phyloP scores from a whole-genome alignment of 768 basidiomycete species.

The Boletus edulis region DNA sequence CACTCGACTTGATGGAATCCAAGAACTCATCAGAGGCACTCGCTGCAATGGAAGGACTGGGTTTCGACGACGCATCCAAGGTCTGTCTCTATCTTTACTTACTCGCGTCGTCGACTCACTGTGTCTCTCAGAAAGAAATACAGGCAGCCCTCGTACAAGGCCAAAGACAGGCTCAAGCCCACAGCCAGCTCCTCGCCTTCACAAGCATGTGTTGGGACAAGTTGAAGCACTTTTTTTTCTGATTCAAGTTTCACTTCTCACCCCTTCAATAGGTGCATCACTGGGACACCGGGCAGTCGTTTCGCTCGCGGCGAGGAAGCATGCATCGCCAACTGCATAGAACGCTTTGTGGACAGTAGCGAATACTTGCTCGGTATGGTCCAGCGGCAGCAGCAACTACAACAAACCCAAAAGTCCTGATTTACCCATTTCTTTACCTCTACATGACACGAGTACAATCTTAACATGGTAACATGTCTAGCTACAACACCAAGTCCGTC shows the following conservation, averaged over 20 bases:
- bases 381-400: conserved; percentile 48
- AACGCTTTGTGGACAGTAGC: conserved; percentile 86
- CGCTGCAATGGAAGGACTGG: conserved; percentile 37
- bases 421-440: background rate
- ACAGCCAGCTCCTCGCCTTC: conserved; percentile 70
- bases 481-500: conserved; percentile 19
- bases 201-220: conserved; percentile 93
- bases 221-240: conserved; percentile 42
- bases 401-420: conserved; percentile 30
- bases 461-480: conserved; percentile 2
- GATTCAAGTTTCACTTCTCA: conserved; percentile 1
- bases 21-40: conserved; percentile 25
- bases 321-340: conserved; percentile 88
- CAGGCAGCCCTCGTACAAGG: conserved; percentile 74
- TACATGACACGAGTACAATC: conserved; percentile 8
- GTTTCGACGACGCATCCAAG: conserved; percentile 76
- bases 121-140: conserved; percentile 69
- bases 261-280: conserved; percentile 63
- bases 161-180: conserved; percentile 77
- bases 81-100: conserved; percentile 34
- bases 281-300: conserved; percentile 69
- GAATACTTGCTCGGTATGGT: conserved; percentile 76
- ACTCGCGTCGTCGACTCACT: conserved; percentile 3
- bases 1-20: conserved; percentile 16
- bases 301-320: conserved; percentile 79